Evolutionary conservation across 225 moss, liverwort and hornwort species (phyloP).

Genomic region (Marchantia polymorpha): DNA sequence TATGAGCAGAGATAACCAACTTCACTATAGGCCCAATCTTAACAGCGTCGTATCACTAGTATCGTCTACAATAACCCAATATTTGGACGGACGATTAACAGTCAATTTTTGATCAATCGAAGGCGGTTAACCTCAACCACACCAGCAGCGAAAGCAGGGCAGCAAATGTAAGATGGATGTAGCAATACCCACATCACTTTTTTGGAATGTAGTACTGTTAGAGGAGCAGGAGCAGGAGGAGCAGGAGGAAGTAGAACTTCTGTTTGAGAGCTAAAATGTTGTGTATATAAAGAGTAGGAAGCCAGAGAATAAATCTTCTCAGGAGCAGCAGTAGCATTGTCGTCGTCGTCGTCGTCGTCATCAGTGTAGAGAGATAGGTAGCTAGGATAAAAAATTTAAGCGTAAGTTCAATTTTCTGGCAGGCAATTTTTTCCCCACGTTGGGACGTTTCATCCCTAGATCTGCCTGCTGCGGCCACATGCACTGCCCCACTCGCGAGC

Average conservation of each 20-base stretch:
- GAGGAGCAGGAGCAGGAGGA: neutral
- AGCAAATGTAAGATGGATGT: constrained; percentile 13
- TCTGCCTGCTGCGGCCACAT: neutral
- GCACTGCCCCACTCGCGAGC: neutral
- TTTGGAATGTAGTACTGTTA: neutral
- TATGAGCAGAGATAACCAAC: constrained; percentile 24
- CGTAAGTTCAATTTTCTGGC: neutral
- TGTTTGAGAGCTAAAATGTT: constrained; percentile 10
- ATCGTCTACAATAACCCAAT: neutral
- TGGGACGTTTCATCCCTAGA: constrained; percentile 14
- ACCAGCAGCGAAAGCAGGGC: constrained; percentile 4
- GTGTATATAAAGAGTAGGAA: constrained; percentile 8
- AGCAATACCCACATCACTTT: neutral
- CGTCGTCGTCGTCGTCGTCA: too few species aligned
- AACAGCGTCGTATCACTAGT: neutral
- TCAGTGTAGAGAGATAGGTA: constrained; percentile 12
- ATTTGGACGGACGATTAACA: neutral
- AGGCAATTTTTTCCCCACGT: constrained; percentile 12
- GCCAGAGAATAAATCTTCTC: neutral
- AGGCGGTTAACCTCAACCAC: constrained; percentile 9
- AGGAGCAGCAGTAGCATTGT: neutral
- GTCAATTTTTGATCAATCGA: constrained; percentile 17
- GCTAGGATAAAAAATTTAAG: neutral
- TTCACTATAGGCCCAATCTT: neutral
- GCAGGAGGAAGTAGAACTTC: neutral